Percentiles rank a stretch among this genome's conserved stretches.
Conservation (phyloP, 768 basidiomycete genomes). For the Lepiota venenata region DNA sequence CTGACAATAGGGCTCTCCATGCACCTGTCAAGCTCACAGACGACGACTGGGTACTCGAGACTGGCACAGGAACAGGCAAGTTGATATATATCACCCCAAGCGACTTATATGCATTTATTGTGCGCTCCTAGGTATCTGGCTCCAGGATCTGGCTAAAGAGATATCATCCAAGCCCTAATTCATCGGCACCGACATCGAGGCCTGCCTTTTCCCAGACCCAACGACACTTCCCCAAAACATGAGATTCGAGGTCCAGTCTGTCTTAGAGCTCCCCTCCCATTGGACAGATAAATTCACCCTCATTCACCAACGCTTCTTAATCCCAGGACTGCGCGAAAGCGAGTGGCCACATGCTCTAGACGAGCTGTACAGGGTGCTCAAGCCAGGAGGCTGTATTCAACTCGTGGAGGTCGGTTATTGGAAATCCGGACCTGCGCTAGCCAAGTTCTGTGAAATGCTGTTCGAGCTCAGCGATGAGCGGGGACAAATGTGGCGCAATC, state of each 20-base stretch:
- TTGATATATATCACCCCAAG: too few species aligned
- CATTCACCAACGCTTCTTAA: conserved; percentile 9
- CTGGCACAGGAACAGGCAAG: conserved; percentile 4
- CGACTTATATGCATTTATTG: too few species aligned
- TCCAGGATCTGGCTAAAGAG: conserved; percentile 4
- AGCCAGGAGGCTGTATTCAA: conserved; percentile 6
- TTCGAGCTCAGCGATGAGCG: neutral
- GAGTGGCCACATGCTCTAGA: conserved; percentile 7
- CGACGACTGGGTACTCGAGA: conserved; percentile 5
- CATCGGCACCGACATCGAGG: conserved; percentile 9
- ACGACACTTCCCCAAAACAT: conserved; percentile 1
- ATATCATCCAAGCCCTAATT: neutral
- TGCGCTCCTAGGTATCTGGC: conserved; percentile 2
- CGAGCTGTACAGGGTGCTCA: conserved; percentile 5
- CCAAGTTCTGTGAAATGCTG: neutral
- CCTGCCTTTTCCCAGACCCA: conserved; percentile 4
- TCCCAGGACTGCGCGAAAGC: neutral
- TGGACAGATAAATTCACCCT: conserved; percentile 8
- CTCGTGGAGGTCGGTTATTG: neutral
- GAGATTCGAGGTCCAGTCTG: conserved; percentile 1
- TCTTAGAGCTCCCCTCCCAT: neutral
- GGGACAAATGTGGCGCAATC: conserved; percentile 1
- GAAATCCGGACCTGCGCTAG: conserved; percentile 1
- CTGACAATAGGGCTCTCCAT: conserved; percentile 1
- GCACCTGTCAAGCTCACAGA: neutral